Evolutionary conservation across 805 yeast genomes (phyloP).

Genomic region (Ogataea minuta): DNA sequence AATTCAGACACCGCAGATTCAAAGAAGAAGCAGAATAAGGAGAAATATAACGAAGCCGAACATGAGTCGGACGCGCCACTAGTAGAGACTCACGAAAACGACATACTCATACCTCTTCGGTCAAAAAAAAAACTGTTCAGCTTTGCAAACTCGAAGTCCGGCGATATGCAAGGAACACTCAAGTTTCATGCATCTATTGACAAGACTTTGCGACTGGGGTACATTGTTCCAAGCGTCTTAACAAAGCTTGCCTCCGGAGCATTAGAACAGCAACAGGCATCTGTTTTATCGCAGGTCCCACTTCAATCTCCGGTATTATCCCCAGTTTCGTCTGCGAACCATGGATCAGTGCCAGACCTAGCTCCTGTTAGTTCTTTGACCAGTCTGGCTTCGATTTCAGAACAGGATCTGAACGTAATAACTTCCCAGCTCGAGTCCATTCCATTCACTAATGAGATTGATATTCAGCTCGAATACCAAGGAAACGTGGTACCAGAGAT

Average conservation of each 20-base stretch:
- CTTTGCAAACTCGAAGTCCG: constrained; percentile 15
- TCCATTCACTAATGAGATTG: constrained; percentile 15
- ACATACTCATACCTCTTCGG: constrained; percentile 10
- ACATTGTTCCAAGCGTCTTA: constrained; percentile 21
- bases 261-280: constrained; percentile 4
- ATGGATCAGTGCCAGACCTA: constrained; percentile 5
- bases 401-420: background rate
- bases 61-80: constrained; percentile 12
- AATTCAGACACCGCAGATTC: constrained; percentile 16
- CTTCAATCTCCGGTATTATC: constrained; percentile 12
- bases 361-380: constrained; percentile 13
- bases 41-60: background rate
- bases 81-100: constrained; percentile 2
- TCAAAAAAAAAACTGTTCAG: constrained; percentile 19
- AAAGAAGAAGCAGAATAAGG: constrained; percentile 13
- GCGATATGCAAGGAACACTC: constrained; percentile 16
- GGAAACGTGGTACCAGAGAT: constrained; percentile 19
- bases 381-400: constrained; percentile 7
- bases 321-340: constrained; percentile 13
- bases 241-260: constrained; percentile 14
- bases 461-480: constrained; percentile 15
- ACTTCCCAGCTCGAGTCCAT: constrained; percentile 7
- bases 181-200: constrained; percentile 6
- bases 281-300: constrained; percentile 11
- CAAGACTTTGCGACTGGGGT: constrained; percentile 13